Percentiles rank a stretch among this genome's conserved stretches.
Conservation (phyloP, 352 stramenopile species). For the Phytophthora pinifolia region DNA sequence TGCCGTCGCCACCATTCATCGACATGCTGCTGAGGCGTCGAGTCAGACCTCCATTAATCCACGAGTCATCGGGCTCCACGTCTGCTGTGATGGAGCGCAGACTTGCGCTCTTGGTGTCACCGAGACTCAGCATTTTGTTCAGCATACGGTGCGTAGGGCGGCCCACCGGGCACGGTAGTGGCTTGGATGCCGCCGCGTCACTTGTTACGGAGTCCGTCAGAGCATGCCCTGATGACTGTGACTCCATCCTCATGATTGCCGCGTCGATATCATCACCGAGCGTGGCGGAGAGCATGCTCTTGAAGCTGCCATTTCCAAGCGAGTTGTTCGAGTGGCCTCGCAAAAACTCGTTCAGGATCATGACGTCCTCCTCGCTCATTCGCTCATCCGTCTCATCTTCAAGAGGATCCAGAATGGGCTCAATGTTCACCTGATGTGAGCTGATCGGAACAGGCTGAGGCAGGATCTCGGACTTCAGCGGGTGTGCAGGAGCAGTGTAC, state of each 20-base stretch:
- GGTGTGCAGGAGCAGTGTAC: constrained; percentile 9
- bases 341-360: constrained; percentile 64
- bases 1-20: constrained; percentile 23
- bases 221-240: constrained; percentile 16
- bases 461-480: constrained; percentile 18
- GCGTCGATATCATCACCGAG: constrained; percentile 39
- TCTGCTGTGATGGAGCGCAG: constrained; percentile 53
- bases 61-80: constrained; percentile 48
- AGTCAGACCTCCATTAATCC: constrained; percentile 49
- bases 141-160: constrained; percentile 32
- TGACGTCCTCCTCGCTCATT: constrained; percentile 60
- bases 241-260: constrained; percentile 35
- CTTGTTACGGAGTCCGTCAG: constrained; percentile 13
- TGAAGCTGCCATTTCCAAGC: constrained; percentile 37
- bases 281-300: constrained; percentile 38
- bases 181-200: constrained; percentile 26
- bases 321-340: constrained; percentile 52
- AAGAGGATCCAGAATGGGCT: constrained; percentile 44
- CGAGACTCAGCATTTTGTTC: constrained; percentile 57
- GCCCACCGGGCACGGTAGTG: constrained; percentile 1
- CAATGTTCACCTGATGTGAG: constrained; percentile 29
- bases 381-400: constrained; percentile 46
- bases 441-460: not conserved
- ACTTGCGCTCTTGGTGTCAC: constrained; percentile 51
- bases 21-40: constrained; percentile 56